These are phyloP conservation scores for Ophidiomyces ophidiicola DNA, from an alignment of 2,329 filamentous ascomycete genomes.

Conservation along the genomic window DNA sequence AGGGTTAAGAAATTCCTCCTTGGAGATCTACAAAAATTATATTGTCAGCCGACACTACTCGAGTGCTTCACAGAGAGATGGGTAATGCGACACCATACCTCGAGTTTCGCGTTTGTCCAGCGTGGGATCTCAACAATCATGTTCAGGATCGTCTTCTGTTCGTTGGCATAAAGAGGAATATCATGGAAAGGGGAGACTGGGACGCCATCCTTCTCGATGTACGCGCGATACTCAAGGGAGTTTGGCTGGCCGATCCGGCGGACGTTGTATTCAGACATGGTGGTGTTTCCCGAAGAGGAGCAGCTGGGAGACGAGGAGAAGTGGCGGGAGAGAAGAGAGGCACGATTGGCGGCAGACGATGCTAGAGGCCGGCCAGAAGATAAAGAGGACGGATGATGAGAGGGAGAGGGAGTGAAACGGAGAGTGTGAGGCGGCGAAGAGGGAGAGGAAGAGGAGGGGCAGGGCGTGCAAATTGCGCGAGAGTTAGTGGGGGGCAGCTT, in stretches of 20 bases:
- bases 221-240: constrained; percentile 94
- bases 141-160: constrained; percentile 91
- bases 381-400: constrained; percentile 14
- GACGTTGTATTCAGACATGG: constrained; percentile 50
- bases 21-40: constrained; percentile 62
- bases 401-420: constrained; percentile 20
- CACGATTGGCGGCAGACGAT: constrained; percentile 24
- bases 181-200: constrained; percentile 96
- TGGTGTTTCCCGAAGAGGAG: constrained; percentile 20
- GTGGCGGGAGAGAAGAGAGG: constrained; percentile 38
- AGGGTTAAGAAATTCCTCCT: constrained; percentile 95
- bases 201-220: constrained; percentile 92
- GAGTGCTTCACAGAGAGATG: not conserved
- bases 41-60: not conserved
- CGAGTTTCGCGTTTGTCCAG: constrained; percentile 99
- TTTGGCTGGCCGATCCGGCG: constrained; percentile 83
- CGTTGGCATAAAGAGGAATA: constrained; percentile 93
- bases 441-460: constrained; percentile 18
- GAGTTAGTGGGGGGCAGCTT: constrained; percentile 30
- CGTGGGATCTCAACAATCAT: constrained; percentile 99
- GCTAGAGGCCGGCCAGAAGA: constrained; percentile 3
- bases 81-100: constrained; percentile 51
- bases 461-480: constrained; percentile 8
- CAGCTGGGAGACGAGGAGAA: constrained; percentile 31
- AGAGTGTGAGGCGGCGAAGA: constrained; percentile 17